These are phyloP conservation scores for Diaporthe aspalathi DNA, from an alignment of 2,329 filamentous ascomycete species.

Conservation along the genomic window DNA sequence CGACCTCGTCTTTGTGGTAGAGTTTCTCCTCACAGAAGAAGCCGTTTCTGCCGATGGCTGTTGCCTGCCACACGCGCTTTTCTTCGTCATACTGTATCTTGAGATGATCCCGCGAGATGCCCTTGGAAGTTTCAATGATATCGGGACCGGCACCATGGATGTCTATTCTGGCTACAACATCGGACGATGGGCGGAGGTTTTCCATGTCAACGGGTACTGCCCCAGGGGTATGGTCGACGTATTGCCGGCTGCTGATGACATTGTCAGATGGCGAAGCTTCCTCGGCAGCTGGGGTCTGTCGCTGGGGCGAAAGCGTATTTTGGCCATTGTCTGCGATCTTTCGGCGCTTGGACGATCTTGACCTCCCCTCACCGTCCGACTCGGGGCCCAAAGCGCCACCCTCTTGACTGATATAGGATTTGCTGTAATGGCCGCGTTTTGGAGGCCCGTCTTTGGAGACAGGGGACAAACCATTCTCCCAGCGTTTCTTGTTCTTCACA, in stretches of 20 bases:
- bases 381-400: constrained; percentile 75
- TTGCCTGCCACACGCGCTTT: constrained; percentile 72
- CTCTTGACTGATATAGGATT: constrained; percentile 76
- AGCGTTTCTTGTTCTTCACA: constrained; percentile 61
- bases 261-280: constrained; percentile 47
- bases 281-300: constrained; percentile 37
- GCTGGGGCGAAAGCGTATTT: constrained; percentile 31
- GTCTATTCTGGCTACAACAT: constrained; percentile 73
- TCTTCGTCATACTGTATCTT: constrained; percentile 77
- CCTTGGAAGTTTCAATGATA: constrained; percentile 73
- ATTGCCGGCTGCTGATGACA: constrained; percentile 68
- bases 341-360: constrained; percentile 59
- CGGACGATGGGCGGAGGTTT: constrained; percentile 69
- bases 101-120: constrained; percentile 79
- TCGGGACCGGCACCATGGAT: constrained; percentile 77
- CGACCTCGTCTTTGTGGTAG: constrained; percentile 65
- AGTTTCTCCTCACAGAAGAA: constrained; percentile 72
- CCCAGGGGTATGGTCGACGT: constrained; percentile 69
- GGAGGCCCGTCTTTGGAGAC: constrained; percentile 56
- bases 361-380: constrained; percentile 65
- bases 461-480: constrained; percentile 63
- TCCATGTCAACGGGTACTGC: constrained; percentile 70
- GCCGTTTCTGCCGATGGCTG: constrained; percentile 72
- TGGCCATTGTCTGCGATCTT: constrained; percentile 54
- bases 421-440: constrained; percentile 66